phyloP scores from a whole-genome alignment of 225 moss, liverwort and hornwort species.

The Pseudisothecium myosuroides region DNA sequence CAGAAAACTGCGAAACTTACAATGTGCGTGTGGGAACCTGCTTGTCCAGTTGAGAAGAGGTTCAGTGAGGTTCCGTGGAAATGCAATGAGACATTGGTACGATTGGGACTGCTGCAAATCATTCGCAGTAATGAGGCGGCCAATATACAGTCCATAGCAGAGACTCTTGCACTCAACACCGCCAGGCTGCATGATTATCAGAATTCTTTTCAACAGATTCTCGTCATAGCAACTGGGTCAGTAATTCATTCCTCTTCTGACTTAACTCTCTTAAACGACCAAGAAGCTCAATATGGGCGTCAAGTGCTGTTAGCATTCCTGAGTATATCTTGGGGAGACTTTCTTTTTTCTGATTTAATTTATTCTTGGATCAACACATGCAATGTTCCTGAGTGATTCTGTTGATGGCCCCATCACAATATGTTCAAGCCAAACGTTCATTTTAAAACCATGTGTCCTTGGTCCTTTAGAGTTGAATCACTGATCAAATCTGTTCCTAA shows the following conservation, averaged over 20 bases:
- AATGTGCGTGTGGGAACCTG: not conserved
- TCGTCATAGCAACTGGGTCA: conserved; percentile 92
- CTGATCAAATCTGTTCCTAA: not conserved
- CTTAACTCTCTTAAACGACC: not conserved
- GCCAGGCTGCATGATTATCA: conserved; percentile 65
- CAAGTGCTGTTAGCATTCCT: not conserved
- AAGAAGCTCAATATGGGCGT: not conserved
- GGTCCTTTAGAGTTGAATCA: not conserved
- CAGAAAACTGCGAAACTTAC: not conserved
- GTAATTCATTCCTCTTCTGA: not conserved
- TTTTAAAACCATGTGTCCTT: not conserved
- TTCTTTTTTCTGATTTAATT: not conserved
- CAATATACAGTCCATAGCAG: conserved; percentile 48
- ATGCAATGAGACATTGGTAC: conserved; percentile 52
- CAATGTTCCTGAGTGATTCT: not conserved
- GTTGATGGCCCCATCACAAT: not conserved
- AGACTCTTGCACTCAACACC: conserved; percentile 72
- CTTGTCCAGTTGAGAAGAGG: conserved; percentile 37
- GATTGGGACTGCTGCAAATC: conserved; percentile 60
- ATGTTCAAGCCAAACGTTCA: not conserved
- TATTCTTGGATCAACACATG: not conserved
- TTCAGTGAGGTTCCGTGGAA: conserved; percentile 56
- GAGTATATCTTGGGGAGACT: too few relatives aligned
- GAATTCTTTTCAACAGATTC: conserved; percentile 73
- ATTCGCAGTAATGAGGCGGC: conserved; percentile 59